Conservation (phyloP, 768 basidiomycete species). For the Phanerochaete sordida region DNA sequence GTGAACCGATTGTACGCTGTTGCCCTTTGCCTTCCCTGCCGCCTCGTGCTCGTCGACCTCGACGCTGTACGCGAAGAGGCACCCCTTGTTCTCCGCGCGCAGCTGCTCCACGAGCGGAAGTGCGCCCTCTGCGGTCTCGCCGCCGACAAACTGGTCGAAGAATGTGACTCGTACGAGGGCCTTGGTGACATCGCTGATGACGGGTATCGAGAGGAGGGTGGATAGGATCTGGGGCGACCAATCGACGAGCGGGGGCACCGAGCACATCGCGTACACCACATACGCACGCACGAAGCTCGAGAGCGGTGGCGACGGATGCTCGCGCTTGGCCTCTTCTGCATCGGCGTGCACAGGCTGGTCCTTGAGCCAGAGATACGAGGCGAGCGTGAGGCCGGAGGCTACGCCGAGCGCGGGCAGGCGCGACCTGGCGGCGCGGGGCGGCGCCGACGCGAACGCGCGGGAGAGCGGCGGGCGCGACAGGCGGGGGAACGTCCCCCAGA, state of each 20-base stretch:
- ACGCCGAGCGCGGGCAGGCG: not conserved
- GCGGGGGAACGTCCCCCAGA: not conserved
- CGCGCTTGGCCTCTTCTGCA: not conserved
- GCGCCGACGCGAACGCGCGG: not conserved
- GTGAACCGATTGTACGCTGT: conserved; percentile 36
- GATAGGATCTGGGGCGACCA: conserved; percentile 64
- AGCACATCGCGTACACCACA: conserved; percentile 78
- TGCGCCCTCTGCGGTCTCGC: conserved; percentile 70
- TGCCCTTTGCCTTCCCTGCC: conserved; percentile 24
- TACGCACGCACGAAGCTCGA: conserved; percentile 63
- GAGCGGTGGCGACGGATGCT: conserved; percentile 17
- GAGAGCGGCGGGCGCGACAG: not conserved
- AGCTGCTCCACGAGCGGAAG: conserved; percentile 61
- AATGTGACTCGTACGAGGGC: conserved; percentile 74
- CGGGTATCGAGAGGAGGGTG: conserved; percentile 53
- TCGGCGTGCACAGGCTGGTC: conserved; percentile 23
- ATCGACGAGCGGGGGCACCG: conserved; percentile 74
- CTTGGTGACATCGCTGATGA: conserved; percentile 60
- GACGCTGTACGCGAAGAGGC: conserved; percentile 79
- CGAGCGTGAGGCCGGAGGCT: not conserved
- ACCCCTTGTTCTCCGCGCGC: conserved; percentile 66
- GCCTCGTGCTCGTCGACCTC: conserved; percentile 71
- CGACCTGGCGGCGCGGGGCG: not conserved
- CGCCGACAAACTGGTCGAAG: conserved; percentile 92
- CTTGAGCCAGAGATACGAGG: conserved; percentile 4